These are phyloP conservation scores for Triadica sebifera DNA, from an alignment of 345 rosid genomes.

Conservation along the genomic window DNA sequence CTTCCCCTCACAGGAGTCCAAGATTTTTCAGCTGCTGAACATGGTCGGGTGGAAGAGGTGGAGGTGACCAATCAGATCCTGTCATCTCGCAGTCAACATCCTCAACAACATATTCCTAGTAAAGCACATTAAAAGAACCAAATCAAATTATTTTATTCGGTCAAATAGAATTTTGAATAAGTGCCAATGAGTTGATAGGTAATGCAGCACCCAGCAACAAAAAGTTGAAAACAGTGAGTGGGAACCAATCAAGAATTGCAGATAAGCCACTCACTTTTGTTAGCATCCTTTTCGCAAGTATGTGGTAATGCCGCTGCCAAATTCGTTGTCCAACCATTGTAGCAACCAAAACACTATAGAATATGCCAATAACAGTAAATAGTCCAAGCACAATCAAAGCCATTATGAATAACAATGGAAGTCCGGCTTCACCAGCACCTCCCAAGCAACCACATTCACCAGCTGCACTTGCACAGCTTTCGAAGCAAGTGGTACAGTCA, in stretches of 20 bases:
- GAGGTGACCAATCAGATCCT: constrained; percentile 90
- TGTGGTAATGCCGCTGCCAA: constrained; percentile 99
- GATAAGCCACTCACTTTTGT: constrained; percentile 65
- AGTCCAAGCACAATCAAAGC: constrained; percentile 83
- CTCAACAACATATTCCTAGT: constrained; percentile 94
- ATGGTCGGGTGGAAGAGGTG: constrained; percentile 81
- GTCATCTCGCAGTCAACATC: constrained; percentile 90
- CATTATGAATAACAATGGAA: constrained; percentile 79
- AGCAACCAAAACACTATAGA: constrained; percentile 94
- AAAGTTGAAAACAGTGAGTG: not conserved
- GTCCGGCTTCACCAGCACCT: constrained; percentile 99
- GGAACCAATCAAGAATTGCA: not conserved
- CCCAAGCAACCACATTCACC: constrained; percentile 96
- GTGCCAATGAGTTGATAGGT: too few species aligned
- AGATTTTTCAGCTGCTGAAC: constrained; percentile 88
- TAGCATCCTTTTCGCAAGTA: constrained; percentile 95
- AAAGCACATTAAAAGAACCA: not conserved
- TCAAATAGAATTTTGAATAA: not conserved
- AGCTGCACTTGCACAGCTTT: constrained; percentile 89
- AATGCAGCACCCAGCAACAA: not conserved
- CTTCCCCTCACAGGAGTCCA: constrained; percentile 60
- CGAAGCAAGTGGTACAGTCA: constrained; percentile 97
- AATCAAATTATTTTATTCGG: too few species aligned
- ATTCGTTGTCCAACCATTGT: constrained; percentile 99
- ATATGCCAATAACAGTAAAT: constrained; percentile 90